phyloP scores from a whole-genome alignment of 352 stramenopile species.

The Phytophthora cactorum region DNA sequence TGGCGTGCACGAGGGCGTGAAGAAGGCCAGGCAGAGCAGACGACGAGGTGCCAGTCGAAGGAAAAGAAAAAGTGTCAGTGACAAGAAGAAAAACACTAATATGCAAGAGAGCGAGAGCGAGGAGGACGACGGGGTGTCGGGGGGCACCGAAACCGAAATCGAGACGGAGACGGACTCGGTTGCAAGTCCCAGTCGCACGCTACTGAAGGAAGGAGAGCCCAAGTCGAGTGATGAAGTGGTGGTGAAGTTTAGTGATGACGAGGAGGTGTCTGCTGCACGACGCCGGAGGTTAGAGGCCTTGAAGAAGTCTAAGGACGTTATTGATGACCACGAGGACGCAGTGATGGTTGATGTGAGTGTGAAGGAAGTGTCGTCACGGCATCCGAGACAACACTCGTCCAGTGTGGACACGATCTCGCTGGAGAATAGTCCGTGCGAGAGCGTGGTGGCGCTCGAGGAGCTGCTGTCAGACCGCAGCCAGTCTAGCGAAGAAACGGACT shows the following conservation, averaged over 20 bases:
- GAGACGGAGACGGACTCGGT: constrained; percentile 46
- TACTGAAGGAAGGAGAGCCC: constrained; percentile 17
- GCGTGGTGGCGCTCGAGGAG: constrained; percentile 56
- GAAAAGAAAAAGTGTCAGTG: constrained; percentile 25
- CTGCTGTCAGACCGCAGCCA: constrained; percentile 42
- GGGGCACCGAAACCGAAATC: constrained; percentile 53
- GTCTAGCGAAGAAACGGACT: constrained; percentile 26
- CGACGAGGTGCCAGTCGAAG: constrained; percentile 25
- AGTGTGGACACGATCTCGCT: constrained; percentile 45
- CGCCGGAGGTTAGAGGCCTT: constrained; percentile 29
- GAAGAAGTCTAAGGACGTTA: constrained; percentile 5
- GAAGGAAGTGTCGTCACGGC: constrained; percentile 8
- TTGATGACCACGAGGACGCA: constrained; percentile 14
- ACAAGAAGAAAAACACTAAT: constrained; percentile 20
- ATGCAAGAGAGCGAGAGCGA: constrained; percentile 19
- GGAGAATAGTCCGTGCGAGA: constrained; percentile 61
- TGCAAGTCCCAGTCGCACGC: constrained; percentile 22
- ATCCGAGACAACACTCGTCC: constrained; percentile 11
- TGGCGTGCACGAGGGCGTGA: constrained; percentile 67
- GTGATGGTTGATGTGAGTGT: constrained; percentile 21
- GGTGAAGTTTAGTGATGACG: constrained; percentile 30
- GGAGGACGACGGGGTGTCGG: constrained; percentile 21
- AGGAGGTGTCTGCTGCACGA: constrained; percentile 28
- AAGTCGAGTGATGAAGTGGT: constrained; percentile 20
- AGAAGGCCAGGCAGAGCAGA: constrained; percentile 46